A percentile compares a stretch with the other conserved stretches of the same genome.
phyloP scores from a whole-genome alignment of 2,329 filamentous ascomycete species.

The Aaosphaeria arxii region DNA sequence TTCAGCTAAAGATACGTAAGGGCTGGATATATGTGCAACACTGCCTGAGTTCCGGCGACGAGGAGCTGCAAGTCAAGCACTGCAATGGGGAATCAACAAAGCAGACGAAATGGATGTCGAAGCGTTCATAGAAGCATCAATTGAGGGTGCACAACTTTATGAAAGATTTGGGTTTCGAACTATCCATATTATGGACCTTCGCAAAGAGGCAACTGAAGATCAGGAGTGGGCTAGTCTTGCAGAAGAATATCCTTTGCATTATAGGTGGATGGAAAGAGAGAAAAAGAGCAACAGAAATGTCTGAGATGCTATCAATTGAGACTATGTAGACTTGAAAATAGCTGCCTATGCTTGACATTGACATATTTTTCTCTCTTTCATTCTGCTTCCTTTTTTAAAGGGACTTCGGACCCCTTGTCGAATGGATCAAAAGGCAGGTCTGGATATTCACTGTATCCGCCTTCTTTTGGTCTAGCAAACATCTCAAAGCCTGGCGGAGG shows the following conservation, averaged over 20 bases:
- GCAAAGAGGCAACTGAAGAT: neutral
- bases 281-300: constrained; percentile 23
- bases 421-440: neutral
- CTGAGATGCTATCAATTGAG: too few species aligned
- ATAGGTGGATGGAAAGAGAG: constrained; percentile 1
- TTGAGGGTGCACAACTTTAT: constrained; percentile 33
- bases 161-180: constrained; percentile 26
- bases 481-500: neutral
- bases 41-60: constrained; percentile 27
- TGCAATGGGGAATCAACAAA: constrained; percentile 27
- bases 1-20: neutral
- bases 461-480: neutral
- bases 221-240: neutral
- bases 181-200: neutral
- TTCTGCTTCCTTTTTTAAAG: neutral
- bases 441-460: neutral
- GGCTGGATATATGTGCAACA: constrained; percentile 7
- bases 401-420: neutral
- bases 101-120: constrained; percentile 33
- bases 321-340: too few species aligned
- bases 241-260: neutral
- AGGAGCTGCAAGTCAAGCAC: constrained; percentile 26
- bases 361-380: neutral
- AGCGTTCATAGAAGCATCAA: constrained; percentile 34
- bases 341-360: neutral